Evolutionary conservation across 2,329 filamentous ascomycete species (phyloP), one percentile per base, ranked within the genome.

Genomic region (Curvularia eragrostidis): DNA sequence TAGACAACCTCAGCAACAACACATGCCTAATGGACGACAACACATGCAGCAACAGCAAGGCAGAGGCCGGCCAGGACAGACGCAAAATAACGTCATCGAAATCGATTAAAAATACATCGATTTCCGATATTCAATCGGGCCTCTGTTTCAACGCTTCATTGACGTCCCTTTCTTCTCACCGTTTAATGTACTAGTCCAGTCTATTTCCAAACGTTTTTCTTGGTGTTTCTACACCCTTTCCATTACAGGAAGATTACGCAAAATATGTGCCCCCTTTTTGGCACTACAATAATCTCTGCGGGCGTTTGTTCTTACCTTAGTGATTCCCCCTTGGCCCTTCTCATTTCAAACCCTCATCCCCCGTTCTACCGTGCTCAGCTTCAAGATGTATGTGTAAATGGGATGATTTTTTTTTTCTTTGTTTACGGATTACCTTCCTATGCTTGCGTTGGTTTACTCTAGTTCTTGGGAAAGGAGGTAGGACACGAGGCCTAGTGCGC

Each of bases 11-110:
- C 52, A 53, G 34, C 58, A 53, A 39, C 58, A 48, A 43, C 63
- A 61, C 19, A 61, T 50, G 44, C 41, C 32, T 23, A 60, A 57
- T 19, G 46, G 49, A 4, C 26, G 34, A 15, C 53, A 47, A 15
- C 54, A 56, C 21, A 49, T 48, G 36, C 57, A 60, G 13, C 58
- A 60, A 43, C 54, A 56, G 46, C 58, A 51, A 53, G 32, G 23
- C 19, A 54, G 55, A 19, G 57, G 49, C 18, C 48, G 57, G 19
- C 54, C 58, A 36, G 58, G 58, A 12, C 58, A 61, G 24, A 51
- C 34, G 7, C 44, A 61, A 41, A 49, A 59, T 24, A 62, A 71
- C 18, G 52, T 69, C 24, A 71, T 71, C 48, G 65, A 68, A 46
- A 67, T 70, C 46, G 69, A 70, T 44, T 70, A 59, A 44, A 46